A percentile compares a stretch with the other conserved stretches of the same genome.
Conservation (phyloP, 2,329 filamentous ascomycete species). For the Trematosphaeria pertusa region DNA sequence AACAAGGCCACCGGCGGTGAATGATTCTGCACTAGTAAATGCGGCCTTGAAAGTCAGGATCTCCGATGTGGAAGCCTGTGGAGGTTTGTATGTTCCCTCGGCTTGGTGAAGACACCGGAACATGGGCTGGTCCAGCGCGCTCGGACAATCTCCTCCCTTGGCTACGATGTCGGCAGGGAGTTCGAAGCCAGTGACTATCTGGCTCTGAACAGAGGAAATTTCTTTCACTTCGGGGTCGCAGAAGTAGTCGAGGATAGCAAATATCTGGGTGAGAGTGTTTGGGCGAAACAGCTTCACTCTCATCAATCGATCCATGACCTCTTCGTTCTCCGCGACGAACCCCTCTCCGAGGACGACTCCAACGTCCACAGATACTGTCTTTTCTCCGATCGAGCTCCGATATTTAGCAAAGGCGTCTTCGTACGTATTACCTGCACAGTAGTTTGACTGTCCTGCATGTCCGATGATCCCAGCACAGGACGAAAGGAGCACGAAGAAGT, state of each 20-base stretch:
- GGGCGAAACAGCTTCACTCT: not conserved
- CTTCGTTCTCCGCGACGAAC: slow-evolving; percentile 4
- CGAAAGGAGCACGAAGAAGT: slow-evolving; percentile 20
- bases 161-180: not conserved
- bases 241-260: slow-evolving; percentile 7
- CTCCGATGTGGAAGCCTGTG: too few relatives aligned
- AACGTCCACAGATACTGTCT: slow-evolving; percentile 45
- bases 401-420: slow-evolving; percentile 28
- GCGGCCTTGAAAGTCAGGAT: not conserved
- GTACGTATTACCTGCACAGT: slow-evolving; percentile 33
- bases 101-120: not conserved
- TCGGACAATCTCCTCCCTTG: not conserved
- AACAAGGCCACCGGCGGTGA: not conserved
- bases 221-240: not conserved
- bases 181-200: slow-evolving; percentile 5
- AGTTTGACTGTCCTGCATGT: slow-evolving; percentile 18
- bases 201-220: not conserved
- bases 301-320: slow-evolving; percentile 1
- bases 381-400: slow-evolving; percentile 42
- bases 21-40: not conserved
- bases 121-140: not conserved
- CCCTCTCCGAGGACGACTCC: slow-evolving; percentile 5
- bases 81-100: too few relatives aligned
- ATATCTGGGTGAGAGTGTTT: not conserved
- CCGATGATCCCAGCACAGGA: slow-evolving; percentile 10